Evolutionary conservation across 1,284 basidiomycete genomes (phyloP).

Genomic region (Lignosus rhinocerotis): DNA sequence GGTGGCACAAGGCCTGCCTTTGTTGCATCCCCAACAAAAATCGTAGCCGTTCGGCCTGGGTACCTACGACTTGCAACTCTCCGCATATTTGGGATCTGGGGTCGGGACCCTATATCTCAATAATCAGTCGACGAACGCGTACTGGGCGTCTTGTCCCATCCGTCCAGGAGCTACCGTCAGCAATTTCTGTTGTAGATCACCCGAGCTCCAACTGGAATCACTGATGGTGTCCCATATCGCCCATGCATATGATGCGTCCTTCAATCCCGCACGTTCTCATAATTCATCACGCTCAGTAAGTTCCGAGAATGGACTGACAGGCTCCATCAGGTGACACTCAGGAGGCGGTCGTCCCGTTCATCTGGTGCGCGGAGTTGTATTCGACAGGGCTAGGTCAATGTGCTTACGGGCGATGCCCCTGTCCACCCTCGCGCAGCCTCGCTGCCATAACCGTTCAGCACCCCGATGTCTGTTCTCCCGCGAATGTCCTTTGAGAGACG

Average conservation of each 20-base stretch:
- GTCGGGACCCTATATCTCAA: slow-evolving; percentile 7
- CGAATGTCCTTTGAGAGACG: background rate
- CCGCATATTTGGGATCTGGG: slow-evolving; percentile 1
- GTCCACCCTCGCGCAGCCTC: background rate
- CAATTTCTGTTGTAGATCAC: background rate
- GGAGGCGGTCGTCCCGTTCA: background rate
- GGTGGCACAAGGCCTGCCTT: background rate
- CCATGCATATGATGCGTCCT: background rate
- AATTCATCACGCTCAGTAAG: background rate
- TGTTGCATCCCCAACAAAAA: background rate
- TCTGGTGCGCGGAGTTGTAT: slow-evolving; percentile 7
- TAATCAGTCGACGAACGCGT: background rate
- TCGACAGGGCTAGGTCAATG: background rate
- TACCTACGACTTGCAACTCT: background rate
- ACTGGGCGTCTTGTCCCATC: too few species aligned
- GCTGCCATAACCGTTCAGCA: background rate
- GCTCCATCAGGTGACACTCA: background rate
- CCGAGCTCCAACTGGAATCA: too few species aligned
- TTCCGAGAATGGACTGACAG: background rate
- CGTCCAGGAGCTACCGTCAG: background rate
- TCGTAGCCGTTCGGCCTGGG: background rate
- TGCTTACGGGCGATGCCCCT: background rate
- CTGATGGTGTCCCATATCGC: background rate
- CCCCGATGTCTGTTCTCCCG: background rate
- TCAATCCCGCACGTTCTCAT: too few species aligned